Evolutionary conservation across 305 asterid species (phyloP).

Genomic region (Fraxinus greggii): DNA sequence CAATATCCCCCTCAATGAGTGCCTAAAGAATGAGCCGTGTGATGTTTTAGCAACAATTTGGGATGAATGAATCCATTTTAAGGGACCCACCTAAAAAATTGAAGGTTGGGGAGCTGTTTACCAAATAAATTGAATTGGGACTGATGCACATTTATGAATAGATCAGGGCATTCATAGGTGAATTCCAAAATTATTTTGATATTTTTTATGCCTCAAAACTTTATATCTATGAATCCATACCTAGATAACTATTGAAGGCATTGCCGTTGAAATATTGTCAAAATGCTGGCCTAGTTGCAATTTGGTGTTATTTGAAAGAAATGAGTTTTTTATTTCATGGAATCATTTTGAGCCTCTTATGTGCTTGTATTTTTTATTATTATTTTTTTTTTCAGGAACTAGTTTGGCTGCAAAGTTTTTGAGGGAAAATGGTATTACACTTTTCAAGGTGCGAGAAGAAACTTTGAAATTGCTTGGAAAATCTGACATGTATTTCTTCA

Average conservation of each 20-base stretch:
- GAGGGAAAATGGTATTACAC: conserved; percentile 69
- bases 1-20: neutral
- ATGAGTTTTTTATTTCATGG: neutral
- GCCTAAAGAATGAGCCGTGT: neutral
- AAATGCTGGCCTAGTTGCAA: neutral
- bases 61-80: neutral
- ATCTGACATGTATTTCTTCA: conserved; percentile 54
- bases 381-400: conserved; percentile 56
- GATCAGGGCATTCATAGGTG: neutral
- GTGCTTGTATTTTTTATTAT: neutral
- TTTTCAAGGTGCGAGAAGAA: conserved; percentile 70
- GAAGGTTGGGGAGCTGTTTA: neutral
- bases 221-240: neutral
- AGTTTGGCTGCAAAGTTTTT: conserved; percentile 78
- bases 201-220: neutral
- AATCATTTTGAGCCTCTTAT: neutral
- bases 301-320: neutral
- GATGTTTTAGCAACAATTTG: neutral
- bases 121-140: neutral
- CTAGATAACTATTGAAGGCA: neutral
- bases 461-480: conserved; percentile 59
- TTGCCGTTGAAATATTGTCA: neutral
- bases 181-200: neutral
- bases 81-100: neutral
- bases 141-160: neutral